Evolutionary conservation across 108 stramenopile genomes (phyloP), one percentile per base, ranked within the genome.

Genomic region (Cafeteria roenbergensis): DNA sequence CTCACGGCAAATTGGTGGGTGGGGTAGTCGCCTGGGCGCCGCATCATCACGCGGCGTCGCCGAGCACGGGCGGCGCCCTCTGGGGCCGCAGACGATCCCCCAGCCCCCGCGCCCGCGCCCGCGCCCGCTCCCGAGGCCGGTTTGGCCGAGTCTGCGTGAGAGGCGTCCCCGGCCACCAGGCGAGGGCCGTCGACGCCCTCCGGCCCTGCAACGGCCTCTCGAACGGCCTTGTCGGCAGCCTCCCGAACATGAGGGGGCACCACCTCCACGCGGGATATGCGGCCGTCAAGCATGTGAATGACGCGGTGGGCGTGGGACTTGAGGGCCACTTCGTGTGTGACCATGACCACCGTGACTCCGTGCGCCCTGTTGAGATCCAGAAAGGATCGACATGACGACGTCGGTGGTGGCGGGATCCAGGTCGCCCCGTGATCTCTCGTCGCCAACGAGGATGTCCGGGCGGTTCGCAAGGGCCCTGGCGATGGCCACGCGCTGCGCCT

Each of bases 401-500:
- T 35, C 12, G 14, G 56, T 76, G 51, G 78, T 75, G 26, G 63
- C 55, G 9, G 63, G 57, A 65, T 88, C 88, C 28, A 88, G 53
- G 0, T 84, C 83, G 31, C 64, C 66, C 31, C 79, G 82, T 20
- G 71, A 55, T n/a, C n/a, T n/a, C 67, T 89, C 88, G 76, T 89
- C 88, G 30, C 86, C 61, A 25, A 89, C 63, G 25, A 86, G 54
- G 0, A 89, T 73, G 52, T 71, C 56, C 0, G 84, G 84, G 26
- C 64, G 30, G 6, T 77, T 65, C 2, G 86, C 72, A 25, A 91
- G 61, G 20, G 88, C 85, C 20, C 88, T 80, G 0, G 90, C 88
- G 63, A 89, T 65, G 21, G 79, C 55, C 34, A 81, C 67, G n/a
- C 88, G 73, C 68, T 91, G 90, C n/a, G 78, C 76, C 75, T 88